These are phyloP conservation scores for Debaryomycetaceae sp. DNA, from an alignment of 1,139 yeast species.

Conservation along the genomic window DNA sequence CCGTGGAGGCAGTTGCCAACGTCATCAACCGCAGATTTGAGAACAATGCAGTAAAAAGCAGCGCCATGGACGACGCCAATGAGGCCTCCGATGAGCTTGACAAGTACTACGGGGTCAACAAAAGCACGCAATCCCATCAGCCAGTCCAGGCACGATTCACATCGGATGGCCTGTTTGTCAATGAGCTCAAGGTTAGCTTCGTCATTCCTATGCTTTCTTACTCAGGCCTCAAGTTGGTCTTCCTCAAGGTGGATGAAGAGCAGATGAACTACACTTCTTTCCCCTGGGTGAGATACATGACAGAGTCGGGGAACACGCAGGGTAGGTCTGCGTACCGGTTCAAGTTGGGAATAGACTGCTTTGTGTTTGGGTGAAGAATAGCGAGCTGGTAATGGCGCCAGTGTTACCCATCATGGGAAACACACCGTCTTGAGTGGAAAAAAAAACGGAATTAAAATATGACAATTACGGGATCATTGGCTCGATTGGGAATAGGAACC, in stretches of 20 bases:
- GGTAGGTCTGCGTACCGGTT: conserved; percentile 24
- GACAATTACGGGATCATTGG: not conserved
- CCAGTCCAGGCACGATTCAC: conserved; percentile 4
- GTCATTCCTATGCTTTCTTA: conserved; percentile 41
- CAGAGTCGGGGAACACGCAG: conserved; percentile 19
- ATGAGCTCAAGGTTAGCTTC: conserved; percentile 29
- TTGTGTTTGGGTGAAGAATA: conserved; percentile 10
- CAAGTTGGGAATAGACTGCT: conserved; percentile 24
- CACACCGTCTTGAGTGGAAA: not conserved
- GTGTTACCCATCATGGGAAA: not conserved
- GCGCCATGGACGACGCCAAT: conserved; percentile 12
- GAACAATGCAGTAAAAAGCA: not conserved
- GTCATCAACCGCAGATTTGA: conserved; percentile 3
- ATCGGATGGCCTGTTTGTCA: conserved; percentile 9
- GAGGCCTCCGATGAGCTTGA: conserved; percentile 30
- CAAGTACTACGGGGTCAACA: conserved; percentile 40
- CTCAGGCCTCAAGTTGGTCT: conserved; percentile 38
- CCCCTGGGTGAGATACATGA: conserved; percentile 45
- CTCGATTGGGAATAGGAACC: conserved; percentile 1
- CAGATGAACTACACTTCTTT: conserved; percentile 41
- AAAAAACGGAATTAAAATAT: not conserved
- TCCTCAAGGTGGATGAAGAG: conserved; percentile 39
- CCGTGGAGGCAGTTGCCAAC: not conserved
- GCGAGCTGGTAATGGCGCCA: not conserved
- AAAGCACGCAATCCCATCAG: conserved; percentile 10